Base-by-base conservation (phyloP, 2,329 filamentous ascomycete genomes). In the Drechslerella coelobrocha region DNA sequence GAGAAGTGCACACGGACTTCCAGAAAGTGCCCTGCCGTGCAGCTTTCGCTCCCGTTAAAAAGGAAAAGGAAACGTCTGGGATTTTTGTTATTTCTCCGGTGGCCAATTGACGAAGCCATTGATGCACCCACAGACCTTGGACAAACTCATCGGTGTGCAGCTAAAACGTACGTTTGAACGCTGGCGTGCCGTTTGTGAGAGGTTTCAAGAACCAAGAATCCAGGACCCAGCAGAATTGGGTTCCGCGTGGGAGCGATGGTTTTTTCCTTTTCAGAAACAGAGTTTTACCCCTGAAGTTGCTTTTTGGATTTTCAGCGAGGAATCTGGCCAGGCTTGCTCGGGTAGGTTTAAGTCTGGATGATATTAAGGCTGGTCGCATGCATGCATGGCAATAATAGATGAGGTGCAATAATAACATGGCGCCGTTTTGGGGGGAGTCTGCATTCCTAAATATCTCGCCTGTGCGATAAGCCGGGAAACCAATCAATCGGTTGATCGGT, bases 241-340 rank as follows among this genome's bases (percentile, higher is more conserved):
- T 45, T 45, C 41, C 41, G 41, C 41, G 41, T 45, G 41, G 41
- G 19, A 14, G 41, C 41, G 41, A 7, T 19, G 19, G 9, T n/a
- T 41, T 31, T 59, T 68, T 59, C 59, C 56, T 59, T 48, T 61
- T 51, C 1, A 24, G 21, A 29, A 31, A 29, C 23, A 51, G 27
- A n/a, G 39, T 51, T 56, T 59, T 60, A 62, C 66, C 66, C 66
- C 66, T 71, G 66, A 71, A 48, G 53, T 71, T 71, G 41, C 66
- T 71, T 71, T 51, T 71, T 66, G 21, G 39, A 19, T 47, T 24
- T 19, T 48, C 23, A 27, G 23, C 8, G 47, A 27, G 14, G 10
- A 3, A 12, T 29, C 47, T 10, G 12, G 8, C 14, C 12, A 6
- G 29, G 29, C n/a, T 12, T 6, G 19, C 41, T 45, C 19, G 41